Percentiles rank a stretch among this genome's conserved stretches.
Conservation (phyloP, 306 rosid species). For the cucumber (Cucumis sativus) region Cucumber_9930_V3 NC_026661.2:21121001-21121500, state of each 20-base stretch:
- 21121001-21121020: no score
- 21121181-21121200: neutral
- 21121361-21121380: conserved; percentile 95
- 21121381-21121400: conserved; percentile 12
- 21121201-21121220: neutral
- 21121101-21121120: neutral
- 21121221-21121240: neutral
- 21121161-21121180: neutral
- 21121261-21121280: neutral
- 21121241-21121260: neutral
- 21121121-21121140: neutral
- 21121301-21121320: conserved; percentile 11
- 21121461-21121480: neutral
- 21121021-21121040: neutral
- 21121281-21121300: neutral
- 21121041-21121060: neutral
- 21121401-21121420: neutral
- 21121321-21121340: conserved; percentile 42
- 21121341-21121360: conserved; percentile 86
- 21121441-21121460: neutral
- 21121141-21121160: neutral
- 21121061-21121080: neutral
- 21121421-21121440: neutral
- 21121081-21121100: neutral
- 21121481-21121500: neutral